phyloP scores from a whole-genome alignment of 2,329 filamentous ascomycete genomes.

The Daldinia sp. region DNA sequence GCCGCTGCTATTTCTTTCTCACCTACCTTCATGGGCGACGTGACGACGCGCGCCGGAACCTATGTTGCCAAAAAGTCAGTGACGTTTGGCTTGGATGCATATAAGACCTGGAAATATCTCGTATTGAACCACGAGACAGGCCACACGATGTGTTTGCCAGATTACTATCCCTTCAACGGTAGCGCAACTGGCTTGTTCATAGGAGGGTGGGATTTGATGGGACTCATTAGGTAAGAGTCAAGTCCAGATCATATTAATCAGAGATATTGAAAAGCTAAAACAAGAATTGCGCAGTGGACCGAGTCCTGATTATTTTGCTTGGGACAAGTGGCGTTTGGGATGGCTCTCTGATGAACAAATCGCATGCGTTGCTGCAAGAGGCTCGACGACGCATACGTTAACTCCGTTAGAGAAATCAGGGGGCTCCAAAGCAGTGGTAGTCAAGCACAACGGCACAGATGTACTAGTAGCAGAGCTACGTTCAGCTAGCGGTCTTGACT shows the following conservation, averaged over 20 bases:
- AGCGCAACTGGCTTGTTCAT: conserved; percentile 49
- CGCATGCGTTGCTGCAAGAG: conserved; percentile 49
- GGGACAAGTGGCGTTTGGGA: conserved; percentile 56
- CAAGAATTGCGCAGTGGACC: conserved; percentile 41
- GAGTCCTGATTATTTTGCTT: conserved; percentile 55
- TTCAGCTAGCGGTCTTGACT: conserved; percentile 45
- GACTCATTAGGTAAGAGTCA: conserved; percentile 45
- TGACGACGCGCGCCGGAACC: conserved; percentile 43
- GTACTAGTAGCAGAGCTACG: conserved; percentile 53
- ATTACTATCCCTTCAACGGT: conserved; percentile 52
- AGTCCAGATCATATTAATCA: background rate
- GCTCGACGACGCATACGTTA: conserved; percentile 48
- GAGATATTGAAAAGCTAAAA: conserved; percentile 1
- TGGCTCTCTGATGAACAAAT: conserved; percentile 53
- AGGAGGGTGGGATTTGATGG: conserved; percentile 56
- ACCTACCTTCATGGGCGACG: conserved; percentile 45
- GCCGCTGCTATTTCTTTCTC: conserved; percentile 49
- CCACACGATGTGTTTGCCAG: conserved; percentile 55
- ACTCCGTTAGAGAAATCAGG: conserved; percentile 42
- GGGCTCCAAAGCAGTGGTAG: conserved; percentile 49
- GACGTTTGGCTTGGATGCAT: conserved; percentile 52
- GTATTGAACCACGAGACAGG: conserved; percentile 56
- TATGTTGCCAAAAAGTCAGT: conserved; percentile 51
- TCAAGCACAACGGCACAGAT: conserved; percentile 44
- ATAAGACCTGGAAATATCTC: conserved; percentile 51